Percentiles rank a stretch among this genome's conserved stretches.
phyloP scores from a whole-genome alignment of 192 early-diverging fungal genomes.

The Pilobolus umbonatus region DNA sequence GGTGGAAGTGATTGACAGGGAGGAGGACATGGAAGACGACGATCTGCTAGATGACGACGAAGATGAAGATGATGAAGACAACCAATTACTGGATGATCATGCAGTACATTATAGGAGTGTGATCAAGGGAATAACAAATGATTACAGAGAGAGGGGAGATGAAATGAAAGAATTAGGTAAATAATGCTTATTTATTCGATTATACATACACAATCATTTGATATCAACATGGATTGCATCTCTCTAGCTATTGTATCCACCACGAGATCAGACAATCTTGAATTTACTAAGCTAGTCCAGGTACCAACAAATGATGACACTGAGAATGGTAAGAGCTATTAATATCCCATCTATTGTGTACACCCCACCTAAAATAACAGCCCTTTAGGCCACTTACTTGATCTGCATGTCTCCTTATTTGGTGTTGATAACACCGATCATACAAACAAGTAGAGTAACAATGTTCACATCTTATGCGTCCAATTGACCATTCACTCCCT shows the following conservation, averaged over 20 bases:
- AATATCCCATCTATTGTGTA: too few species aligned
- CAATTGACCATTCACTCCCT: too few species aligned
- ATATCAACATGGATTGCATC: slow-evolving; percentile 1
- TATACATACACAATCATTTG: neutral
- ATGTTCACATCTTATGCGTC: too few species aligned
- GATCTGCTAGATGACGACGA: neutral
- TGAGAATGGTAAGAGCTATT: too few species aligned
- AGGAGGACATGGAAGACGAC: neutral
- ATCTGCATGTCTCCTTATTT: slow-evolving; percentile 28
- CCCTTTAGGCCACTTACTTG: slow-evolving; percentile 17
- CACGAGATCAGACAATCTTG: slow-evolving; percentile 13
- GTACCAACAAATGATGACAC: neutral
- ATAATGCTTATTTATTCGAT: neutral
- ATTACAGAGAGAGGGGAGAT: neutral
- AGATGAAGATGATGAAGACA: slow-evolving; percentile 1
- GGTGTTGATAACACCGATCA: neutral
- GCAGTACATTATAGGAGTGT: neutral
- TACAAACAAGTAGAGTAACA: too few species aligned
- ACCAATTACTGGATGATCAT: neutral
- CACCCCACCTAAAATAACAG: too few species aligned
- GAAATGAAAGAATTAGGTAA: neutral
- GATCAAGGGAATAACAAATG: neutral
- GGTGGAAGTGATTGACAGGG: neutral
- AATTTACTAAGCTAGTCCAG: slow-evolving; percentile 25
- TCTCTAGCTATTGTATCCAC: slow-evolving; percentile 14